Conservation (phyloP, 148 eudicot species). For the Camellia japonica region DNA sequence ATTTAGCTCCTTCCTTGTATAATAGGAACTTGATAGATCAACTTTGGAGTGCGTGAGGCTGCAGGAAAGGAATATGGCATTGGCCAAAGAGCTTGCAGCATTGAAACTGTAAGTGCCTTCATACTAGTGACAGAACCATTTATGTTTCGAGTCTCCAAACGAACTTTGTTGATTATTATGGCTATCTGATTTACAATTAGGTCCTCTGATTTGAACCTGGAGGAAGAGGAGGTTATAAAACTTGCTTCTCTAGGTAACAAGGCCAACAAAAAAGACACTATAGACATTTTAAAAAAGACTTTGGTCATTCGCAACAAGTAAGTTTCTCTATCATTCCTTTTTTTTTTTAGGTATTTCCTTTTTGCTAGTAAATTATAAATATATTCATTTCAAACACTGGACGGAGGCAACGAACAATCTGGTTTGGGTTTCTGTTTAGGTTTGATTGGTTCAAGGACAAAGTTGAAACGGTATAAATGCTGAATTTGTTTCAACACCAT, state of each 20-base stretch:
- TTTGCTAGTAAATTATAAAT: not conserved
- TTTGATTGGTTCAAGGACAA: not conserved
- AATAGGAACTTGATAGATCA: slow-evolving; percentile 67
- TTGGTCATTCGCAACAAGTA: slow-evolving; percentile 81
- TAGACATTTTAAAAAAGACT: slow-evolving; percentile 64
- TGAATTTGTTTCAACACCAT: not conserved
- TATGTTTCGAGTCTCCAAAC: not conserved
- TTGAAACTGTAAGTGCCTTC: slow-evolving; percentile 59
- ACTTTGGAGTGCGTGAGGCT: slow-evolving; percentile 49
- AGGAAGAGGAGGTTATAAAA: slow-evolving; percentile 56
- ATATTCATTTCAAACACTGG: not conserved
- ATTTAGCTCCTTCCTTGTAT: slow-evolving; percentile 5
- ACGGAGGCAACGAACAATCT: not conserved
- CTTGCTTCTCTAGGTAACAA: slow-evolving; percentile 73
- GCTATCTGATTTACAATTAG: slow-evolving; percentile 31
- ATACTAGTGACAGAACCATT: not conserved
- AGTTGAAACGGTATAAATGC: too few relatives aligned
- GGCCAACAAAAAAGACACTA: slow-evolving; percentile 46
- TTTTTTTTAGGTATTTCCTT: not conserved
- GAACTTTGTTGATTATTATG: slow-evolving; percentile 14
- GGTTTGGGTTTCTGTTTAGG: not conserved
- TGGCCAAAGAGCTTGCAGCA: slow-evolving; percentile 88
- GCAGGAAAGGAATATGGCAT: slow-evolving; percentile 66
- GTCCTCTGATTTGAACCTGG: slow-evolving; percentile 71
- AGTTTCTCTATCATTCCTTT: slow-evolving; percentile 11